Evolutionary conservation across 805 yeast species (phyloP), one percentile per base, ranked within the genome.

Genomic region (Spathaspora arborariae): DNA sequence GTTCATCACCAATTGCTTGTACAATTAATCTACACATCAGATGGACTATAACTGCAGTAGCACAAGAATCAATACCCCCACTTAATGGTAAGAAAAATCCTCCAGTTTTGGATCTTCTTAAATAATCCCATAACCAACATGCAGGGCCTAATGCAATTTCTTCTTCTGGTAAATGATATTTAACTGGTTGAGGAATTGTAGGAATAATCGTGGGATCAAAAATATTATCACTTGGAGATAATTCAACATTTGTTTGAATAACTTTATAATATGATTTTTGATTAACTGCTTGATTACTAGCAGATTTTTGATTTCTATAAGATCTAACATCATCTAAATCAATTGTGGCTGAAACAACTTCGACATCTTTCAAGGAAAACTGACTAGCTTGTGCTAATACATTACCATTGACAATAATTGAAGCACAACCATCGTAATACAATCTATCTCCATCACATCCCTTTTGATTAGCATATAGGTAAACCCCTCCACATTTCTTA

Each of bases 121-220:
- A 75, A 60, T 94, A 94, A 65, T 94, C 99, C 99, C 99, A 94
- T 52, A 94, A 67, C 99, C 99, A 94, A 64, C 99, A 94, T 0
- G 99, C 99, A 0, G 99, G 99, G 0, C 99, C 99, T 39, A 88
- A 72, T 0, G 98, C 97, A 54, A 94, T 92, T 65, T 94, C 99
- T 67, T 94, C 97, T 59, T 91, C 96, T 2, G 99, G 97, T 2
- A 72, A 59, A 65, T 87, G 95, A 57, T 85, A 85, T 34, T 74
- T 75, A 39, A 85, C 74, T 4, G 70, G 72, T 19, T 66, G 62
- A 1, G 77, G 58, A 18, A 59, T 58, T 0, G 94, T 67, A 16
- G 97, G 96, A 9, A 58, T 64, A 9, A 87, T 66, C 0, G 60
- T 57, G 18, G 87, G 81, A 60, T 87, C 80, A 56, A 88, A 86